These are phyloP conservation scores for Mycena filopes DNA, from an alignment of 768 basidiomycete genomes.

Conservation along the genomic window DNA sequence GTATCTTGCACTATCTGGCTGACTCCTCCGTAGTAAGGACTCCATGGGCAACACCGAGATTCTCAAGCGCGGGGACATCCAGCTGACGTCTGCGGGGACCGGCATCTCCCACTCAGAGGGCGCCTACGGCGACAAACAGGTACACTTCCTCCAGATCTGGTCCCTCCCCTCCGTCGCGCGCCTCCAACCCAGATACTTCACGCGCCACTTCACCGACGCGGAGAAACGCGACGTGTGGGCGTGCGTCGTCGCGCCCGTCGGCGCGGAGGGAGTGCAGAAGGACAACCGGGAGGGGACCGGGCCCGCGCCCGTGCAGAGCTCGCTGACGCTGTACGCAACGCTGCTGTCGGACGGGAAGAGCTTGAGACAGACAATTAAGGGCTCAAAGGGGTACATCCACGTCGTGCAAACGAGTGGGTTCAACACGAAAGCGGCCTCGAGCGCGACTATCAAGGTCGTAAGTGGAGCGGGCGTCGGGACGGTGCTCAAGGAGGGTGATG, in stretches of 20 bases:
- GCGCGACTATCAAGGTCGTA: slow-evolving; percentile 68
- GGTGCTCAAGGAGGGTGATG: slow-evolving; percentile 87
- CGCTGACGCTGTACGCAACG: slow-evolving; percentile 78
- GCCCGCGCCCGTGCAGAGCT: slow-evolving; percentile 83
- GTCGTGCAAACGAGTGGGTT: slow-evolving; percentile 89
- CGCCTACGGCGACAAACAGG: slow-evolving; percentile 51
- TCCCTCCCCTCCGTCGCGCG: slow-evolving; percentile 52
- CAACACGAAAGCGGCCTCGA: slow-evolving; percentile 64
- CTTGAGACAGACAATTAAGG: slow-evolving; percentile 62
- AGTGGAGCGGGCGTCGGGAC: slow-evolving; percentile 52
- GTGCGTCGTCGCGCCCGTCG: slow-evolving; percentile 80
- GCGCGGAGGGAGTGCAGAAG: slow-evolving; percentile 63
- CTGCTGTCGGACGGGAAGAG: slow-evolving; percentile 68
- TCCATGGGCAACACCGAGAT: slow-evolving; percentile 93
- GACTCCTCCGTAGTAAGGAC: slow-evolving; percentile 70
- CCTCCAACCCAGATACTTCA: slow-evolving; percentile 86
- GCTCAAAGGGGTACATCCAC: slow-evolving; percentile 82
- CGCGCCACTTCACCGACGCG: slow-evolving; percentile 84
- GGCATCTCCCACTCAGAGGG: slow-evolving; percentile 87
- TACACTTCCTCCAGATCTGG: slow-evolving; percentile 68
- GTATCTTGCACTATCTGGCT: background rate
- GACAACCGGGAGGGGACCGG: slow-evolving; percentile 72
- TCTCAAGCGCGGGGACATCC: slow-evolving; percentile 88
- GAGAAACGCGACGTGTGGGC: slow-evolving; percentile 82
- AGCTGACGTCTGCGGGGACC: slow-evolving; percentile 92